Evolutionary conservation across 2,329 filamentous ascomycete genomes (phyloP), one percentile per base, ranked within the genome.

Genomic region (Colletotrichum sp.): DNA sequence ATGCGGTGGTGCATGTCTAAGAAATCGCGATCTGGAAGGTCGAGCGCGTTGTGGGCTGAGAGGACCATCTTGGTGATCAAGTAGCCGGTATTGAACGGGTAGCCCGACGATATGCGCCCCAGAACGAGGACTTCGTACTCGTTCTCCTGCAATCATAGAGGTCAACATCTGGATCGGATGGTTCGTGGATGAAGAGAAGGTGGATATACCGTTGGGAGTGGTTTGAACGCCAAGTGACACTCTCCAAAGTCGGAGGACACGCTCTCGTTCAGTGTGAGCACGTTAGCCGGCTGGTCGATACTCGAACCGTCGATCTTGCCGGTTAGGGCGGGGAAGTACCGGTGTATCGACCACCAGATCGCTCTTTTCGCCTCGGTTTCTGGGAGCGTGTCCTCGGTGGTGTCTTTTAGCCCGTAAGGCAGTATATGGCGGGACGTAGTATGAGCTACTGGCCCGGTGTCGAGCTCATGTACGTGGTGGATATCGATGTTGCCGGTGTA

Each of bases 321-420:
- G 10, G 44, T n/a, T n/a, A 49, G 0, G 10, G 44, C 18, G 6
- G 44, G 44, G n/a, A 49, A 49, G 44, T 49, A 49, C n/a, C 44
- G 44, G 10, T 49, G 44, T 21, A 49, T 49, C 1, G 44, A 49
- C 44, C 44, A 49, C 44, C 44, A 49, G 44, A 49, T 49, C 0
- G 44, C n/a, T 0, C 44, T 21, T 49, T 49, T 49, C 2, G 44
- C n/a, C 18, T 21, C n/a, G 44, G n/a, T 7, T 49, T 49, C 18
- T 7, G 3, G 44, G n/a, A 3, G 44, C 1, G n/a, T 49, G 0
- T 49, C 18, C n/a, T 21, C n/a, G 6, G n/a, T 13, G n/a, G 3
- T 2, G 44, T 49, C 44, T 49, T 49, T 49, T 13, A 49, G n/a
- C n/a, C 44, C n/a, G 44, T 49, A 49, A n/a, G 44, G 44, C 10